These are phyloP conservation scores for Terfezia claveryi DNA, from an alignment of 495 filamentous ascomycete genomes.

Conservation along the genomic window DNA sequence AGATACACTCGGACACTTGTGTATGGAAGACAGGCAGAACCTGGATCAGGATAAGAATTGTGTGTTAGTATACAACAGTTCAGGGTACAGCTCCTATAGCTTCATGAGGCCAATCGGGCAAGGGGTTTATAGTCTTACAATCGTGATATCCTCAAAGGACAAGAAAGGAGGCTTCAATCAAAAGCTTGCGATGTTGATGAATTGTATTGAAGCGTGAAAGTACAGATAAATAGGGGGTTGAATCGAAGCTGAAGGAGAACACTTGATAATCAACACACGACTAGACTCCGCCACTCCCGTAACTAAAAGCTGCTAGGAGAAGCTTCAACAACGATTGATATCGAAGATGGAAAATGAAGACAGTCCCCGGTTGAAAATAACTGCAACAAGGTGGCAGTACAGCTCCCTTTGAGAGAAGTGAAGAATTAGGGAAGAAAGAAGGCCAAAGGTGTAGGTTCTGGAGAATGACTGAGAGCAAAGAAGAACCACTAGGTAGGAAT, in stretches of 20 bases:
- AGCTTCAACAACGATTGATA: conserved; percentile 12
- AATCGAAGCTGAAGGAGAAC: too few relatives aligned
- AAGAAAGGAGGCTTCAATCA: conserved; percentile 15
- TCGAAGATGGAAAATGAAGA: conserved; percentile 12
- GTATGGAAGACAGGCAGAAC: too few relatives aligned
- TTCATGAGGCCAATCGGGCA: neutral
- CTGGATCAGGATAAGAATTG: too few relatives aligned
- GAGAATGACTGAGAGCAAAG: conserved; percentile 13
- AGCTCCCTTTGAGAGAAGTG: conserved; percentile 8
- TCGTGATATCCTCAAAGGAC: conserved; percentile 15
- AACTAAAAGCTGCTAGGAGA: conserved; percentile 20
- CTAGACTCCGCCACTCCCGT: conserved; percentile 13
- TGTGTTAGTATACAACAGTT: too few relatives aligned
- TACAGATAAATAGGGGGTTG: too few relatives aligned
- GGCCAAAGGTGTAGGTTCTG: conserved; percentile 8
- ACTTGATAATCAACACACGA: too few relatives aligned
- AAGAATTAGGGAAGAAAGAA: conserved; percentile 16
- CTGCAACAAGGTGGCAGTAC: conserved; percentile 9
- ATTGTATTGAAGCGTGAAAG: conserved; percentile 7
- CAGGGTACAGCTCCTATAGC: too few relatives aligned
- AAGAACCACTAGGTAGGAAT: conserved; percentile 2
- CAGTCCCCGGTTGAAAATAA: conserved; percentile 7
- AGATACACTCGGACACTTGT: too few relatives aligned
- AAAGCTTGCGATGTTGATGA: conserved; percentile 24
- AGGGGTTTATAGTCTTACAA: conserved; percentile 9